These are phyloP conservation scores for Yarrowia divulgata DNA, from an alignment of 805 yeast genomes.

Conservation along the genomic window DNA sequence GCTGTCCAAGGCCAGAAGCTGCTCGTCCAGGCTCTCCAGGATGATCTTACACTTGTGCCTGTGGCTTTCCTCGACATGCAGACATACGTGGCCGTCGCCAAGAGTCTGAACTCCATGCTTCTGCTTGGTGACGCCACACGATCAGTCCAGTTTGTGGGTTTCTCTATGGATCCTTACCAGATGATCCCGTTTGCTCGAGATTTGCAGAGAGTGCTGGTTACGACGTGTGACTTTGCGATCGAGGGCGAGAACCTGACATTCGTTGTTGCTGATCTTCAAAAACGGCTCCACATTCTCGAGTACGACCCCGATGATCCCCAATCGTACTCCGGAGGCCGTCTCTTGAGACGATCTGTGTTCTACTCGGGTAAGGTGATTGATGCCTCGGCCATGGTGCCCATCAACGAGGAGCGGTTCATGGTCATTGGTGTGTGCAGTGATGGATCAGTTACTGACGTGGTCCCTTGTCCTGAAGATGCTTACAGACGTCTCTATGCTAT, in stretches of 20 bases:
- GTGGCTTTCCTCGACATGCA: constrained; percentile 93
- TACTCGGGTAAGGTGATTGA: constrained; percentile 62
- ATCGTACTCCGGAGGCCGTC: constrained; percentile 78
- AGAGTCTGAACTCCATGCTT: constrained; percentile 82
- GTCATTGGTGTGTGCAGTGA: constrained; percentile 76
- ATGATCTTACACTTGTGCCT: constrained; percentile 84
- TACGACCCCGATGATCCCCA: constrained; percentile 92
- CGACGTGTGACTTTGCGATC: constrained; percentile 76
- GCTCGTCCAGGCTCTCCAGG: constrained; percentile 81
- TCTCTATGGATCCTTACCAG: constrained; percentile 93
- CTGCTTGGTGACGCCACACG: constrained; percentile 81
- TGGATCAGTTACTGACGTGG: constrained; percentile 77
- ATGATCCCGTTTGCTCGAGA: constrained; percentile 82
- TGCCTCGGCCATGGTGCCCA: constrained; percentile 47
- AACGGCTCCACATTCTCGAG: constrained; percentile 72
- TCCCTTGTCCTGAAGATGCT: constrained; percentile 75
- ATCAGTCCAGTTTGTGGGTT: constrained; percentile 81
- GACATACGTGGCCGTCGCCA: constrained; percentile 77
- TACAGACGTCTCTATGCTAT: constrained; percentile 83
- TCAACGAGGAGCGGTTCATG: constrained; percentile 49
- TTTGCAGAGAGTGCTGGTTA: constrained; percentile 64
- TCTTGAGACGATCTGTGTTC: constrained; percentile 74
- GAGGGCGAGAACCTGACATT: constrained; percentile 73
- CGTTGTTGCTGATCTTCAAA: constrained; percentile 71
- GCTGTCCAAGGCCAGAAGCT: constrained; percentile 86